Percentiles rank a stretch among this genome's conserved stretches.
These are phyloP conservation scores for Fusarium chlamydosporum DNA, from an alignment of 2,329 filamentous ascomycete species.

Conservation along the genomic window DNA sequence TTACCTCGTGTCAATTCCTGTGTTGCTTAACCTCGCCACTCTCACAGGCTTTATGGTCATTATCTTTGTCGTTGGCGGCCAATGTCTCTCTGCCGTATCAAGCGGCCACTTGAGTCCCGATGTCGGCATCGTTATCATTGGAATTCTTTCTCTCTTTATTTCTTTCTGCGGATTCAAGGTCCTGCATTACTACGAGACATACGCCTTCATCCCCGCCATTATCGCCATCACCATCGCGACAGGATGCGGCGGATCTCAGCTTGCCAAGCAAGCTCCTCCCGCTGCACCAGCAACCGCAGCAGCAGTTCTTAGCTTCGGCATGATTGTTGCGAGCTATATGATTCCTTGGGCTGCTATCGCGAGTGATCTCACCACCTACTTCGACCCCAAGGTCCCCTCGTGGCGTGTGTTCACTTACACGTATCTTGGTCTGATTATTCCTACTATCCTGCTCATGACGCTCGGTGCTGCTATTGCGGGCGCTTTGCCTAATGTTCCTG, in stretches of 20 bases:
- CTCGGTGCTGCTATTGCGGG: conserved; percentile 75
- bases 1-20: conserved; percentile 71
- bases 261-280: conserved; percentile 63
- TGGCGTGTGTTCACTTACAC: conserved; percentile 69
- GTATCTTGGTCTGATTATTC: conserved; percentile 68
- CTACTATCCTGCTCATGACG: conserved; percentile 71
- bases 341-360: conserved; percentile 72
- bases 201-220: conserved; percentile 69
- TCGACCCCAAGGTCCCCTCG: conserved; percentile 68
- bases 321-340: conserved; percentile 74
- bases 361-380: conserved; percentile 73
- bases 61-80: conserved; percentile 72
- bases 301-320: conserved; percentile 68
- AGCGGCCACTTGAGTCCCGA: conserved; percentile 64
- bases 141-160: conserved; percentile 68
- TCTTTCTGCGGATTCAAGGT: conserved; percentile 73
- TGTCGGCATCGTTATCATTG: conserved; percentile 73
- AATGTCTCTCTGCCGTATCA: conserved; percentile 69
- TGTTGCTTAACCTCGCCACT: conserved; percentile 73
- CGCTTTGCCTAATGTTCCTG: conserved; percentile 66
- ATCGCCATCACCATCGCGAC: conserved; percentile 68
- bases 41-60: conserved; percentile 75
- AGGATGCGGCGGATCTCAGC: conserved; percentile 66
- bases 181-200: conserved; percentile 71
- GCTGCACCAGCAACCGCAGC: conserved; percentile 59